Conservation (phyloP, 2,329 filamentous ascomycete species). For the Aureobasidium namibiae region DNA sequence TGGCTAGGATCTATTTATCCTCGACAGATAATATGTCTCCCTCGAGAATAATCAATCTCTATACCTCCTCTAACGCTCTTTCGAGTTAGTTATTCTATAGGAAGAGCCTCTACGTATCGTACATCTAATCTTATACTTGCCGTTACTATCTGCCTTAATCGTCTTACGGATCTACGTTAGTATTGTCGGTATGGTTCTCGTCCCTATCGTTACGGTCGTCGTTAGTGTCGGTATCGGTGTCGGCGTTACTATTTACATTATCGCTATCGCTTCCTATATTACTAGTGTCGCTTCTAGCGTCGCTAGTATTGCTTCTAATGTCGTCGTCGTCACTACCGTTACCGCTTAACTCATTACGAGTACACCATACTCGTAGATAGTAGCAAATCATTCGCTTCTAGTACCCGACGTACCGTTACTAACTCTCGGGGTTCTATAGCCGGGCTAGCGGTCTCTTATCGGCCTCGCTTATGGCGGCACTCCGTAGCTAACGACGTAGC, state of each 20-base stretch:
- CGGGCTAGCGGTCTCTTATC: conserved; percentile 14
- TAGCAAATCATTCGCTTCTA: conserved; percentile 17
- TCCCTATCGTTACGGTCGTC: neutral
- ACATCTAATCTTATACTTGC: neutral
- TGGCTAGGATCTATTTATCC: neutral
- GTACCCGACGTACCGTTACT: conserved; percentile 16
- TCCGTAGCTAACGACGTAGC: conserved; percentile 16
- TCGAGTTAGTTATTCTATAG: neutral
- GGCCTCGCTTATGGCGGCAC: conserved; percentile 12
- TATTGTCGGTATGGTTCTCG: neutral
- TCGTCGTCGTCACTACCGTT: no score
- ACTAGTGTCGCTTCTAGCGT: no score
- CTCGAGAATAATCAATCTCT: neutral
- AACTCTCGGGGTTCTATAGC: conserved; percentile 18
- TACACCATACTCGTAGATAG: conserved; percentile 12
- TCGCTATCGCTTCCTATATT: no score
- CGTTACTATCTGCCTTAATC: neutral
- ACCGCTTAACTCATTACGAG: neutral
- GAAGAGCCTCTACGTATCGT: conserved; percentile 4
- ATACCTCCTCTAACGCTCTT: neutral
- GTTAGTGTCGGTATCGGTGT: neutral
- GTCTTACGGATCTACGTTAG: neutral
- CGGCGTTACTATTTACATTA: neutral
- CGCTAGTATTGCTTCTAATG: no score
- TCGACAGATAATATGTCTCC: conserved; percentile 5